Percentiles rank a stretch among this genome's conserved stretches.
These are phyloP conservation scores for Artemisia tridentata DNA, from an alignment of 129 eudicot species.

Conservation along the genomic window DNA sequence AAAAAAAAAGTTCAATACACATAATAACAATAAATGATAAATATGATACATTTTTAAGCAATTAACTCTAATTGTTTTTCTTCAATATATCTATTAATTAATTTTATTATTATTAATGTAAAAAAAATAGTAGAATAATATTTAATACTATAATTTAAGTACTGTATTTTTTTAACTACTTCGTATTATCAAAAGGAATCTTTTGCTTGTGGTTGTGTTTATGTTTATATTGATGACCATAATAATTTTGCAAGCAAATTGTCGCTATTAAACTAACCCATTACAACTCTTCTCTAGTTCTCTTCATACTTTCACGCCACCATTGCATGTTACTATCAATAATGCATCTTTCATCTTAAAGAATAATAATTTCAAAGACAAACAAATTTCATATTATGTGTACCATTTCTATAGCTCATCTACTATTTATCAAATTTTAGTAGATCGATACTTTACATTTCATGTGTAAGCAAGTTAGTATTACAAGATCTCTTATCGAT, in stretches of 20 bases:
- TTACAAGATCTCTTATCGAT: too few relatives aligned
- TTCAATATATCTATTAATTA: too few relatives aligned
- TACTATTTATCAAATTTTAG: neutral
- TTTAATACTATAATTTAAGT: too few relatives aligned
- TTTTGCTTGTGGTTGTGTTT: constrained; percentile 14
- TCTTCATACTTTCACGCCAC: constrained; percentile 14
- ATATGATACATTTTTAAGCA: too few relatives aligned
- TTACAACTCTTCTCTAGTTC: constrained; percentile 22
- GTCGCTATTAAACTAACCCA: constrained; percentile 28
- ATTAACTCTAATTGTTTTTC: too few relatives aligned
- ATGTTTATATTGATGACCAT: constrained; percentile 1
- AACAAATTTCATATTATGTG: neutral
- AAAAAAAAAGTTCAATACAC: too few relatives aligned
- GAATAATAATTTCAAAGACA: neutral
- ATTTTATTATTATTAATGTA: too few relatives aligned
- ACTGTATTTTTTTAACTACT: neutral
- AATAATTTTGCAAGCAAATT: constrained; percentile 22
- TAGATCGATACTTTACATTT: too few relatives aligned
- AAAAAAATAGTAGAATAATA: too few relatives aligned
- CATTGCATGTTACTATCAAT: constrained; percentile 24
- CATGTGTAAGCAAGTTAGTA: too few relatives aligned
- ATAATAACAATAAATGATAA: too few relatives aligned
- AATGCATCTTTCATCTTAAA: constrained; percentile 1
- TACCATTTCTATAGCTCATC: neutral
- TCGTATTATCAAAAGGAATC: constrained; percentile 15